Evolutionary conservation across 441 rosid species (phyloP).

Genomic region (Aleurites moluccanus): DNA sequence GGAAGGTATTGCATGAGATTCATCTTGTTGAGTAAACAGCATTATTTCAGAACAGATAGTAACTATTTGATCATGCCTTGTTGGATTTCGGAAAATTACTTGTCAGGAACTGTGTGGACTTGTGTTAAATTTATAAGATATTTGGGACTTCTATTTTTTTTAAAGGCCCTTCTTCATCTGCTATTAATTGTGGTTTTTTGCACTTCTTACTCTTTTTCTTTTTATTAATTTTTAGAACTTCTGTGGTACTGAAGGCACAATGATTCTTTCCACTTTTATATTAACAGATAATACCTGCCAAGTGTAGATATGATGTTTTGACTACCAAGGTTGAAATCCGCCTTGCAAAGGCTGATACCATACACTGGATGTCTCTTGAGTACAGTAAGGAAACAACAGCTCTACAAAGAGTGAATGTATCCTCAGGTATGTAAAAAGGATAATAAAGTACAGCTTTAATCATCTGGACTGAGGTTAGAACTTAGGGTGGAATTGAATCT

Average conservation of each 20-base stretch:
- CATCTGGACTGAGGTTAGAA: background rate
- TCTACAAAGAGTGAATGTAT: constrained; percentile 29
- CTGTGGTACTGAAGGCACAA: background rate
- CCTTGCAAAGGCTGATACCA: constrained; percentile 59
- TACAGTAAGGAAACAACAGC: constrained; percentile 40
- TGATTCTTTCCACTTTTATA: constrained; percentile 13
- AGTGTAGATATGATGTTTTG: constrained; percentile 54
- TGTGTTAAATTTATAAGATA: background rate
- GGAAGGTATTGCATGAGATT: constrained; percentile 56
- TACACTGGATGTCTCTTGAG: constrained; percentile 66
- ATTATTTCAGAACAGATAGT: background rate
- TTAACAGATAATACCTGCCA: constrained; percentile 56
- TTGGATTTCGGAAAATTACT: background rate
- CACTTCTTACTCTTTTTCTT: background rate
- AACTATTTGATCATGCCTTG: background rate
- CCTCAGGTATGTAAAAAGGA: constrained; percentile 44
- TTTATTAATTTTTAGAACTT: background rate
- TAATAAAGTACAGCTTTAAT: background rate
- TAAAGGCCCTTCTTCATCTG: background rate
- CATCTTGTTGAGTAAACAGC: constrained; percentile 4
- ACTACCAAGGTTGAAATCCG: constrained; percentile 67
- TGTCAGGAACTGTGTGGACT: background rate
- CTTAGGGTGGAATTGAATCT: background rate
- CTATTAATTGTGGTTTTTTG: background rate
- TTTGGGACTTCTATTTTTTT: background rate